Evolutionary conservation across 805 yeast species (phyloP), one percentile per base, ranked within the genome.

Genomic region (Nakazawaea laoshanensis): DNA sequence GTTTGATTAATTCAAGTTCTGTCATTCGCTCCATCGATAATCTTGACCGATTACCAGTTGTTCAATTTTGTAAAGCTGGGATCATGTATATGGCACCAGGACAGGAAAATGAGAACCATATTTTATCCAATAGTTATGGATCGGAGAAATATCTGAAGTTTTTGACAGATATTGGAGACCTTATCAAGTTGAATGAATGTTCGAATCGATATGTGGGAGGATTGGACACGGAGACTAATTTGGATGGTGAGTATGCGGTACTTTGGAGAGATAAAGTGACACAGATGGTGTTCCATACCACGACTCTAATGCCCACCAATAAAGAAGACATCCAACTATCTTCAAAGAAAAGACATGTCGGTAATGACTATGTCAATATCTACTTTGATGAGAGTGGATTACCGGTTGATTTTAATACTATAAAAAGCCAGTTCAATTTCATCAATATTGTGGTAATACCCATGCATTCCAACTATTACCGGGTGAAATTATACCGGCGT

Each of bases 341-440:
- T 11, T 49, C 66, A 50, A 86, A 85, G 55, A 86, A 86, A 53
- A 59, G 87, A 35, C 96, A 86, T 50, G 80, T 86, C 41, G 96
- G 96, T 6, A 86, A 86, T 56, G 71, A 85, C 49, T 77, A 74
- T 51, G 92, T 86, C 36, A 82, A 79, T 47, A 73, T 86, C 16
- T 86, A 69, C 50, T 87, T 77, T 59, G 84, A 86, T 47, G 95
- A 86, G 45, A 74, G 86, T 2, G 74, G 76, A 0, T 52, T 55
- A 4, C 70, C 74, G 3, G 83, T 82, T 55, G 73, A 78, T 39
- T 80, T 83, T 59, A 80, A 80, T 45, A 53, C 74, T 27, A 72
- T 85, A 40, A 68, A 70, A 50, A 72, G 86, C 9, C 95, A 86
- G 55, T 86, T 86, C 64, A 85, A 80, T 44, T 85, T 85, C 51